Percentiles rank a stretch among this genome's conserved stretches.
These are phyloP conservation scores for Starmerella cellae DNA, from an alignment of 805 yeast genomes.

Conservation along the genomic window DNA sequence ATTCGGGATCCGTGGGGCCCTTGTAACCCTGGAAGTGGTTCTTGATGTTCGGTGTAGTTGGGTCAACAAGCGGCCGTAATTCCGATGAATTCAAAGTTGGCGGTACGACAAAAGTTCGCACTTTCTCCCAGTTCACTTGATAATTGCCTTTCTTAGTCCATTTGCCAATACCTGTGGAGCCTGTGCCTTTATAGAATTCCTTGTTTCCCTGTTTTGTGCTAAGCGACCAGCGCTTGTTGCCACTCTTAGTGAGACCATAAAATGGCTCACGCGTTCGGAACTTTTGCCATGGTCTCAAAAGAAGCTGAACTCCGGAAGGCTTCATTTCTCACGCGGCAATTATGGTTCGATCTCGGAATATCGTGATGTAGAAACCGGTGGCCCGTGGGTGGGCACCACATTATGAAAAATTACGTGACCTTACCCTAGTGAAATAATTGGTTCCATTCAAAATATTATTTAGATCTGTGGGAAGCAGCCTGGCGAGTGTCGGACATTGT, in stretches of 20 bases:
- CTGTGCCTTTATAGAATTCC: conserved; percentile 88
- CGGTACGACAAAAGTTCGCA: conserved; percentile 84
- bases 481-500: no score
- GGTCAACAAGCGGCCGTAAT: conserved; percentile 67
- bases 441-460: no score
- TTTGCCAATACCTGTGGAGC: conserved; percentile 84
- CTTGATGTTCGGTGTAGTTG: conserved; percentile 53
- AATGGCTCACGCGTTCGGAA: conserved; percentile 70
- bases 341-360: not conserved
- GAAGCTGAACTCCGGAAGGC: conserved; percentile 30
- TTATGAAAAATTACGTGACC: not conserved
- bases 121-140: conserved; percentile 68
- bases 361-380: not conserved
- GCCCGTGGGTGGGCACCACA: no score
- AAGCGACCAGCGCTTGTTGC: conserved; percentile 65
- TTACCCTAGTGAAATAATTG: not conserved
- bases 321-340: no score
- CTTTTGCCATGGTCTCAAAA: conserved; percentile 82
- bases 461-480: no score
- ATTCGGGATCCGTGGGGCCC: conserved; percentile 60
- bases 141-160: conserved; percentile 64
- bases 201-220: conserved; percentile 92
- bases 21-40: conserved; percentile 57
- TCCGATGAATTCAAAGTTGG: conserved; percentile 26
- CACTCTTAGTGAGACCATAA: conserved; percentile 66